Base-by-base conservation (phyloP, 192 early-diverging fungal species). In the Linnemannia schmuckeri region DNA sequence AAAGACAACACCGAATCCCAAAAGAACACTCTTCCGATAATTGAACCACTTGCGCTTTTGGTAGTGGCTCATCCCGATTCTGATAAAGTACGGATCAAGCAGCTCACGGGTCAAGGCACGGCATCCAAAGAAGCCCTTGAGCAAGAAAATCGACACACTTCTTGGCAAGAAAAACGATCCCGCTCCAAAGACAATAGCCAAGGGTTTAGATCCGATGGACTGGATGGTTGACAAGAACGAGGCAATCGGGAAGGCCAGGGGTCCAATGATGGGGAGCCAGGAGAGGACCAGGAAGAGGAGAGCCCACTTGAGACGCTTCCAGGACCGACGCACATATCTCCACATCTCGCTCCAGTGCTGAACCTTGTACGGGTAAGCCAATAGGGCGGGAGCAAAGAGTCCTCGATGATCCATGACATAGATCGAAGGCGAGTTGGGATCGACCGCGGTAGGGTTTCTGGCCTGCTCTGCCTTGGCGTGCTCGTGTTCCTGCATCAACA, bases 41-140 rank as follows among this genome's bases (percentile, higher is more conserved):
- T 77, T 86, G 81, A 92, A 94, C 93, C 93, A 94, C 70, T 89
- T 82, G 30, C 88, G 88, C 72, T 89, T 91, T 52, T 88, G 88
- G 44, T 87, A 83, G 75, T 88, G 82, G 22, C 74, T 82, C 87
- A 93, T 88, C 1, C 84, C 77, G 72, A 92, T 80, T 30, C 92
- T 74, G 38, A 88, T 86, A 85, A 94, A 94, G 82, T 93, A 94
- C n/a, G 93, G 93, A 49, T 93, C 93, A 47, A 94, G 57, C 24
- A 94, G 77, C 83, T 94, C 93, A 24, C 93, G 89, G 70, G 89
- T 93, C 55, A 94, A 76, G 2, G 89, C 78, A 42, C 92, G 83
- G 80, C 90, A 90, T 35, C 88, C 89, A 79, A 92, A 86, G 70
- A 92, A 89, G 3, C 88, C 89, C 70, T 91, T 85, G 22, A 94